Percentiles rank a stretch among this genome's conserved stretches.
These are phyloP conservation scores for Dothistroma pini DNA, from an alignment of 2,329 filamentous ascomycete genomes.

Conservation along the genomic window DNA sequence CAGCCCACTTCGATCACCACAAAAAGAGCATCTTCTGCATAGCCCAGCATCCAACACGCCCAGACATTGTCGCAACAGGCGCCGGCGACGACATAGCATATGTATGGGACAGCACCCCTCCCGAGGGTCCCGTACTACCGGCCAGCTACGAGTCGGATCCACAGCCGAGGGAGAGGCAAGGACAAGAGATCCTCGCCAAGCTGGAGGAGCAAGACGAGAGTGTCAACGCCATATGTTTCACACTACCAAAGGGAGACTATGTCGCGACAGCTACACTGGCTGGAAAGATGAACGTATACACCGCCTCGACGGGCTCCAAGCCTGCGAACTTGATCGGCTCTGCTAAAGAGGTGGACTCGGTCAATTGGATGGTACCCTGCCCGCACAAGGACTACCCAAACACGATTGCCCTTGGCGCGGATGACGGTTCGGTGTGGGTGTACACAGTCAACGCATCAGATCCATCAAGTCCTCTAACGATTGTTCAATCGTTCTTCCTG, in stretches of 20 bases:
- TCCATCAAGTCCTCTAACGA: conserved; percentile 61
- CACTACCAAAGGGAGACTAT: conserved; percentile 75
- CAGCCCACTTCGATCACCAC: conserved; percentile 87
- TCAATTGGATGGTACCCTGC: conserved; percentile 83
- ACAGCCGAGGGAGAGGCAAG: conserved; percentile 52
- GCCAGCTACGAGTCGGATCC: conserved; percentile 68
- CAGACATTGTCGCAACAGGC: conserved; percentile 78
- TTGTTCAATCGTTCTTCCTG: conserved; percentile 87
- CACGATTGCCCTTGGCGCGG: conserved; percentile 80
- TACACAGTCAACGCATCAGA: conserved; percentile 76
- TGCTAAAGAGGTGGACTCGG: conserved; percentile 75
- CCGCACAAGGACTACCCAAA: conserved; percentile 70
- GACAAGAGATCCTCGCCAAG: conserved; percentile 64
- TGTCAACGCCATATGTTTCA: conserved; percentile 82
- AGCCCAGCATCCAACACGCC: conserved; percentile 79
- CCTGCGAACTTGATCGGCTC: conserved; percentile 63
- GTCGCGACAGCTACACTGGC: conserved; percentile 85
- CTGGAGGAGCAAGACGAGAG: conserved; percentile 91
- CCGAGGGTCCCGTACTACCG: conserved; percentile 63
- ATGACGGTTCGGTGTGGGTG: conserved; percentile 92
- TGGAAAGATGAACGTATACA: conserved; percentile 65
- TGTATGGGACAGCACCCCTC: conserved; percentile 72
- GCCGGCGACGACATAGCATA: conserved; percentile 84
- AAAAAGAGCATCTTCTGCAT: conserved; percentile 93
- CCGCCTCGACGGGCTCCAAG: conserved; percentile 25